Evolutionary conservation across 1,139 yeast genomes (phyloP).

Genomic region (Blastobotrys elegans): DNA sequence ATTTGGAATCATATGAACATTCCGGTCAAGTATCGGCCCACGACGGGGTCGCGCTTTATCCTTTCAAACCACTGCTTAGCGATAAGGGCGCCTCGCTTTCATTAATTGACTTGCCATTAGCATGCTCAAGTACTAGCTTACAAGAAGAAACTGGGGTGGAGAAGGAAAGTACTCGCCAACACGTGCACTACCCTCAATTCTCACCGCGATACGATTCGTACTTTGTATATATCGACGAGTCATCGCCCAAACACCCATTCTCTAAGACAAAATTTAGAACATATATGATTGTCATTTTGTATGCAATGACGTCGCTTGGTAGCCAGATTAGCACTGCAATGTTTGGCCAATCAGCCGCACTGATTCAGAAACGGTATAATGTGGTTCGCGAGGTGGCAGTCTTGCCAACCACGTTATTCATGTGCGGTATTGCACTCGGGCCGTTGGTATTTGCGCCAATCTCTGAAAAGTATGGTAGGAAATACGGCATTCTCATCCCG

Average conservation of each 20-base stretch:
- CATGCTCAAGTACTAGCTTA: not conserved
- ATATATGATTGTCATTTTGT: slow-evolving; percentile 10
- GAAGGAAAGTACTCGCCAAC: too few species aligned
- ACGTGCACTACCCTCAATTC: not conserved
- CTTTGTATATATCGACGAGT: slow-evolving; percentile 1
- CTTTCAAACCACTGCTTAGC: slow-evolving; percentile 2
- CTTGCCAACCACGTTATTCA: slow-evolving; percentile 18
- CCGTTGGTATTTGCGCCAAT: slow-evolving; percentile 19
- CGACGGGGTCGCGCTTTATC: not conserved
- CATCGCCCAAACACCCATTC: slow-evolving; percentile 8
- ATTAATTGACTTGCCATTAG: not conserved
- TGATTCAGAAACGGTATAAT: slow-evolving; percentile 6
- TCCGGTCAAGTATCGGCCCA: not conserved
- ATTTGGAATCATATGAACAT: not conserved
- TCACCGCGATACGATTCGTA: not conserved
- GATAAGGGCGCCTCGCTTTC: not conserved
- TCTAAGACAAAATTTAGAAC: slow-evolving; percentile 2
- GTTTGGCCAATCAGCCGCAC: slow-evolving; percentile 15
- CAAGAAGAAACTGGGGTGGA: not conserved
- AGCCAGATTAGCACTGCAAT: slow-evolving; percentile 17
- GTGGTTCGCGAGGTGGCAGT: slow-evolving; percentile 14
- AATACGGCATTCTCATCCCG: slow-evolving; percentile 15
- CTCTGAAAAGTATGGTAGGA: slow-evolving; percentile 19
- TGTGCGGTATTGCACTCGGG: slow-evolving; percentile 19
- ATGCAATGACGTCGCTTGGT: slow-evolving; percentile 20